Evolutionary conservation across 177 flowering plant genomes (phyloP).

Genomic region (Tripterygium wilfordii): DNA sequence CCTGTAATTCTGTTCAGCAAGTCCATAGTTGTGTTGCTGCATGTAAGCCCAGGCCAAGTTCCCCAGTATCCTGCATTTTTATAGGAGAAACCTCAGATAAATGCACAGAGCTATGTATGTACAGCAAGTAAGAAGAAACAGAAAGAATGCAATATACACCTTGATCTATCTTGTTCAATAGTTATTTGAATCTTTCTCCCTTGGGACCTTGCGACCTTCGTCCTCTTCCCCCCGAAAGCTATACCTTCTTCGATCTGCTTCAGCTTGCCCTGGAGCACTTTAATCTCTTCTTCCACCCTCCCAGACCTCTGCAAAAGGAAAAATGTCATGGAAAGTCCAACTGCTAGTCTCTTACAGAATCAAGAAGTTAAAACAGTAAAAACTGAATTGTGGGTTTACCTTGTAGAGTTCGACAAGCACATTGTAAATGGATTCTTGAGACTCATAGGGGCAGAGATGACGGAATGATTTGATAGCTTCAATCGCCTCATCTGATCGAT

Average conservation of each 20-base stretch:
- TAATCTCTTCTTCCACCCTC: constrained; percentile 69
- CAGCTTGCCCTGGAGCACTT: constrained; percentile 59
- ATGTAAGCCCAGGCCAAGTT: constrained; percentile 92
- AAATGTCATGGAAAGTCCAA: too few relatives aligned
- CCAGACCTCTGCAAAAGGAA: constrained; percentile 58
- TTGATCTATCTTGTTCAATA: constrained; percentile 64
- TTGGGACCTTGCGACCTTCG: constrained; percentile 64
- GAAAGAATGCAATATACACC: constrained; percentile 35
- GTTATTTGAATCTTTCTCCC: constrained; percentile 70
- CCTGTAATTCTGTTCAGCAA: constrained; percentile 73
- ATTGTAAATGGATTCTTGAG: constrained; percentile 86
- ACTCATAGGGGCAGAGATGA: constrained; percentile 54
- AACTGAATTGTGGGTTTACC: too few relatives aligned
- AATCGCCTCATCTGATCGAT: constrained; percentile 84
- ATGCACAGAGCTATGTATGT: not conserved
- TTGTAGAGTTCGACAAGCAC: constrained; percentile 80
- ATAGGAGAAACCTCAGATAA: not conserved
- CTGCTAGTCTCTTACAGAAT: too few relatives aligned
- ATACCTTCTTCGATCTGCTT: constrained; percentile 58
- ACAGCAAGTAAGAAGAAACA: not conserved
- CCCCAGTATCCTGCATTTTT: constrained; percentile 57
- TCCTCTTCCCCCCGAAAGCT: constrained; percentile 53
- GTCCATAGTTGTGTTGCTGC: constrained; percentile 48
- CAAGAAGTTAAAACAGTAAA: too few relatives aligned
- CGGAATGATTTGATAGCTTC: constrained; percentile 92